Conservation (phyloP, 495 filamentous ascomycete species). For the Aspergillus steynii region DNA sequence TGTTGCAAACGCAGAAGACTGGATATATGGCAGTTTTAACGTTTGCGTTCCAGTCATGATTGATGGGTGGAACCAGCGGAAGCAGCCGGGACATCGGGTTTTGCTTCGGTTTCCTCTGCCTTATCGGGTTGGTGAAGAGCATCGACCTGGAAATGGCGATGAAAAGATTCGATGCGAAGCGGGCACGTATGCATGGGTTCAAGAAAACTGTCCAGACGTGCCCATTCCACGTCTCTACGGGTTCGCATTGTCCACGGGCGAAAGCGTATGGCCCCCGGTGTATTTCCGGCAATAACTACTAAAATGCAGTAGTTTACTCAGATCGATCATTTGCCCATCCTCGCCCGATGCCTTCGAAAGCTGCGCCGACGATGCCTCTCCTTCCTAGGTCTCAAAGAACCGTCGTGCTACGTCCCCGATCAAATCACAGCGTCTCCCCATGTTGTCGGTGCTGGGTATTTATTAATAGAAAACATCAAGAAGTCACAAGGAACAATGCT, state of each 20-base stretch:
- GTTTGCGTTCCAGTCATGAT: conserved; percentile 36
- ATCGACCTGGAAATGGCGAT: conserved; percentile 34
- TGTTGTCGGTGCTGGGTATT: not conserved
- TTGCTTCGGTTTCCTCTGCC: conserved; percentile 39
- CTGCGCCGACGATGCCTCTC: conserved; percentile 21
- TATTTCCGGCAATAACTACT: not conserved
- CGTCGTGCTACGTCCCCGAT: no score
- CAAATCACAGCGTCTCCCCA: no score
- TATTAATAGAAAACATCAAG: no score
- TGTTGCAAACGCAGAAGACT: conserved; percentile 24
- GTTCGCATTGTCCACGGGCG: conserved; percentile 33
- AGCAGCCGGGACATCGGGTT: conserved; percentile 22
- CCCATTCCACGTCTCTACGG: conserved; percentile 36
- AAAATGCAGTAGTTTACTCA: conserved; percentile 26
- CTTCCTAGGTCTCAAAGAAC: no score
- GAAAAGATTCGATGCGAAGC: conserved; percentile 41
- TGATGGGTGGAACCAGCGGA: conserved; percentile 18
- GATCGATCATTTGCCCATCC: conserved; percentile 26
- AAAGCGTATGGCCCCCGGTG: conserved; percentile 17
- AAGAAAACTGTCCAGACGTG: conserved; percentile 32
- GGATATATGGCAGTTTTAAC: conserved; percentile 40
- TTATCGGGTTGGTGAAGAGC: conserved; percentile 35
- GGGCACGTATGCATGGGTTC: conserved; percentile 36
- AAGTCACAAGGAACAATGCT: conserved; percentile 7
- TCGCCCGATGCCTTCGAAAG: conserved; percentile 21